These are phyloP conservation scores for Naganishia friedmannii DNA, from an alignment of 768 basidiomycete genomes.

Conservation along the genomic window DNA sequence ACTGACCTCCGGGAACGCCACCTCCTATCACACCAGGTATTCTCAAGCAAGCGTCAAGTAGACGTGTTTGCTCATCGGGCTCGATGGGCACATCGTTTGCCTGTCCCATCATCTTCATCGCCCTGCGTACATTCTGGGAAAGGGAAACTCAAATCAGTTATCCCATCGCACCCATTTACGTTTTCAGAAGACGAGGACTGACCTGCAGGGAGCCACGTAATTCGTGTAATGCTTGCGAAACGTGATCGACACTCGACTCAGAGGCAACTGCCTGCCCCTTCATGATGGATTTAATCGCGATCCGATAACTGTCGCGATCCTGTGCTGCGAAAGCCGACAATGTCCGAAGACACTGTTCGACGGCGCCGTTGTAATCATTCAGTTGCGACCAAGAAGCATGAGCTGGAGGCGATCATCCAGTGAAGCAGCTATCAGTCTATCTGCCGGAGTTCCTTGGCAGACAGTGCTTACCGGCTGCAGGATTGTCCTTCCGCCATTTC, in stretches of 20 bases:
- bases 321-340: conserved; percentile 33
- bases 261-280: background rate
- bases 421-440: background rate
- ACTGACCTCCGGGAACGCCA: conserved; percentile 90
- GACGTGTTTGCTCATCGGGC: conserved; percentile 75
- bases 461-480: conserved; percentile 54
- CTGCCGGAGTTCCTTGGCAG: too few species aligned
- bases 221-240: background rate
- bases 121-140: conserved; percentile 66
- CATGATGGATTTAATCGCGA: background rate
- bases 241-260: background rate
- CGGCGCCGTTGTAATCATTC: conserved; percentile 33
- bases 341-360: conserved; percentile 34
- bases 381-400: conserved; percentile 34
- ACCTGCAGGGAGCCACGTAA: conserved; percentile 1
- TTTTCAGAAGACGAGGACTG: background rate
- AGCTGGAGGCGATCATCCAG: background rate
- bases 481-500: conserved; percentile 74
- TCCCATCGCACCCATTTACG: background rate
- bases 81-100: conserved; percentile 80
- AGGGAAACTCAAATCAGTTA: background rate
- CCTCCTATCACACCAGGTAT: conserved; percentile 86
- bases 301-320: conserved; percentile 32
- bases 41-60: conserved; percentile 71
- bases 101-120: conserved; percentile 81